Base-by-base conservation (phyloP, 768 basidiomycete species). In the Mrakia blollopis region DNA sequence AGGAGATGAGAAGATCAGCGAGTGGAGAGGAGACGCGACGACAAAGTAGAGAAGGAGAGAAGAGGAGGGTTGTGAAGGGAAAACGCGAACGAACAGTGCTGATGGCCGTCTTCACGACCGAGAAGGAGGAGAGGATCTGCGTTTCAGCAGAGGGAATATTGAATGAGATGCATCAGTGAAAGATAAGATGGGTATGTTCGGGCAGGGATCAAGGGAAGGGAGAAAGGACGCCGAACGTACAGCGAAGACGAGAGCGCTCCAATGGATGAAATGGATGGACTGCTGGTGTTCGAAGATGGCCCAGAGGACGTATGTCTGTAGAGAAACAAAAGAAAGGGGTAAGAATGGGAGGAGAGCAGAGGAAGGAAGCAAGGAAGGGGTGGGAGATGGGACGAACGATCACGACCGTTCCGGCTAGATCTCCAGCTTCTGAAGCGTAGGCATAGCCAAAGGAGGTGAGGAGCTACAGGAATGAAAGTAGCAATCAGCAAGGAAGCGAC, bases 281-380 rank as follows among this genome's bases (percentile, higher is more conserved):
- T 81, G 92, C 81, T 85, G 83, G 78, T 81, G 81, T 37, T 87
- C 89, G 81, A 92, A 98, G 85, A 98, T 94, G 62, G 92, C 95
- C 85, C 91, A 95, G 41, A 99, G 87, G n/a, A 91, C 90, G 91
- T 92, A 96, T 60, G 90, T 89, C 82, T 98, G 93, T 78, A 92
- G n/a, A 72, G 61, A 30, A 44, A 44, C 30, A 70, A 71, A 18
- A 9, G 6, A 16, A 25, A 41, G 50, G 2, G 35, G 57, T 60
- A 30, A 35, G 35, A 16, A 35, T 28, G 37, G 25, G 16, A 21
- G 13, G 32, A 9, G 14, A 32, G 23, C 6, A 21, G 16, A 72
- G 32, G 4, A 14, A 23, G 35, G 47, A 18, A 50, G 9, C 28
- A 30, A 25, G n/a, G 35, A 69, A 2, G 11, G 7, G 14, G 14